A percentile compares a stretch with the other conserved stretches of the same genome.
These are phyloP conservation scores for Westerdykella aurantiaca DNA, from an alignment of 2,329 filamentous ascomycete species.

Conservation along the genomic window DNA sequence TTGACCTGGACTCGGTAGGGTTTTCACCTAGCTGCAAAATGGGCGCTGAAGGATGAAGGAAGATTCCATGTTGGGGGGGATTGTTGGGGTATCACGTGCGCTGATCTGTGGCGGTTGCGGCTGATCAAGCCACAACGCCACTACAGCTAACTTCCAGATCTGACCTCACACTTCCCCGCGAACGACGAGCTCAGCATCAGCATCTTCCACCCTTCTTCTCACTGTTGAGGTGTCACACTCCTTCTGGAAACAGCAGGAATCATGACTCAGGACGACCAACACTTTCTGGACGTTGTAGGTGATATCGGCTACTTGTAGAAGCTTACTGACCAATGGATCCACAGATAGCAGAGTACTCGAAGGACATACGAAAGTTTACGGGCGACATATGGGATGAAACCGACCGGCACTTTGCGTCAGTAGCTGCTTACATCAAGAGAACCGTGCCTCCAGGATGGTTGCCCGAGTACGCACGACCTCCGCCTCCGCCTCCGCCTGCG, in stretches of 20 bases:
- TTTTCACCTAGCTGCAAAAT: too few relatives aligned
- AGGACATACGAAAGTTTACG: conserved; percentile 66
- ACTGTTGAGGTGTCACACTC: too few relatives aligned
- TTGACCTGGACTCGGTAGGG: too few relatives aligned
- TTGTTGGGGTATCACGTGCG: too few relatives aligned
- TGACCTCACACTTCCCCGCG: too few relatives aligned
- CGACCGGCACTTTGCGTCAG: conserved; percentile 72
- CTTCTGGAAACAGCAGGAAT: not conserved
- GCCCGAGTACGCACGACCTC: conserved; percentile 58
- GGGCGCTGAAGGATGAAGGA: too few relatives aligned
- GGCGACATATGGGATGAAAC: conserved; percentile 71
- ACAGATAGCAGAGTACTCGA: conserved; percentile 53
- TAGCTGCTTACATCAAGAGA: conserved; percentile 65
- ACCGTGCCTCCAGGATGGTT: conserved; percentile 65
- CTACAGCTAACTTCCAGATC: too few relatives aligned
- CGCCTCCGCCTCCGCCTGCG: conserved; percentile 41
- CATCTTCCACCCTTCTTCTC: too few relatives aligned
- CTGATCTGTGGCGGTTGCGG: too few relatives aligned
- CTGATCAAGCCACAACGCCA: too few relatives aligned
- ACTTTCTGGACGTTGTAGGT: conserved; percentile 70
- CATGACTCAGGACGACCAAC: conserved; percentile 76
- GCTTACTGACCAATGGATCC: conserved; percentile 10
- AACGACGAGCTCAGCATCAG: too few relatives aligned
- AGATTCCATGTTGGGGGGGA: too few relatives aligned
- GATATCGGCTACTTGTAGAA: conserved; percentile 4